These are phyloP conservation scores for Prosopis cineraria DNA, from an alignment of 306 rosid species.

Conservation along the genomic window DNA sequence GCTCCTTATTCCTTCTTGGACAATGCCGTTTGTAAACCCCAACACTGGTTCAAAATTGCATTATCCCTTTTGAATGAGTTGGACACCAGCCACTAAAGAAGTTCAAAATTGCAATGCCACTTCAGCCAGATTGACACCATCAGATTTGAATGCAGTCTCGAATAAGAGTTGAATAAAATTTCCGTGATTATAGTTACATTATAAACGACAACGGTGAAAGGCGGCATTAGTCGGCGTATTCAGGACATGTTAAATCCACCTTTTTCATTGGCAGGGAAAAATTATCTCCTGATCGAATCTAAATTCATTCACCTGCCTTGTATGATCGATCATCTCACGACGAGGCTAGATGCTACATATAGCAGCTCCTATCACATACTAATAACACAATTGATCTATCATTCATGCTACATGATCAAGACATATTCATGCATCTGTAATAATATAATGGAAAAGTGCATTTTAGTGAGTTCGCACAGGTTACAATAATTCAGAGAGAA, in stretches of 20 bases:
- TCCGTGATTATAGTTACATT: background rate
- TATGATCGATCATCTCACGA: constrained; percentile 85
- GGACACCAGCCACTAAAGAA: constrained; percentile 22
- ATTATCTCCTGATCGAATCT: constrained; percentile 23
- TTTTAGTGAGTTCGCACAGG: constrained; percentile 20
- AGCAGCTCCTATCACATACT: constrained; percentile 73
- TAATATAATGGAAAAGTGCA: constrained; percentile 11
- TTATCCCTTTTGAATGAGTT: constrained; percentile 18
- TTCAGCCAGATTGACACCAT: constrained; percentile 10
- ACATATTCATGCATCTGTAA: constrained; percentile 5
- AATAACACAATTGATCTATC: constrained; percentile 31
- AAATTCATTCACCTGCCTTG: constrained; percentile 77
- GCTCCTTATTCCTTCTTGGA: constrained; percentile 15
- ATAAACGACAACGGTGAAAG: background rate
- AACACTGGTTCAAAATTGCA: constrained; percentile 22
- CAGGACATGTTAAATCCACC: background rate
- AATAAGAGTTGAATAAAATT: constrained; percentile 16
- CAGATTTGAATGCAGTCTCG: constrained; percentile 21
- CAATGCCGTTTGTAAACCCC: constrained; percentile 25
- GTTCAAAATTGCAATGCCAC: constrained; percentile 11
- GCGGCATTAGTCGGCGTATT: too few species aligned
- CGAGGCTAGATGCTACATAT: constrained; percentile 91
- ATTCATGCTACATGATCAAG: constrained; percentile 34
- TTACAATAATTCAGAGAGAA: constrained; percentile 29
- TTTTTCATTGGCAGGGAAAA: background rate